Evolutionary conservation across 257 asterid genomes (phyloP).

Genomic region (Solanum pimpinellifolium): DNA sequence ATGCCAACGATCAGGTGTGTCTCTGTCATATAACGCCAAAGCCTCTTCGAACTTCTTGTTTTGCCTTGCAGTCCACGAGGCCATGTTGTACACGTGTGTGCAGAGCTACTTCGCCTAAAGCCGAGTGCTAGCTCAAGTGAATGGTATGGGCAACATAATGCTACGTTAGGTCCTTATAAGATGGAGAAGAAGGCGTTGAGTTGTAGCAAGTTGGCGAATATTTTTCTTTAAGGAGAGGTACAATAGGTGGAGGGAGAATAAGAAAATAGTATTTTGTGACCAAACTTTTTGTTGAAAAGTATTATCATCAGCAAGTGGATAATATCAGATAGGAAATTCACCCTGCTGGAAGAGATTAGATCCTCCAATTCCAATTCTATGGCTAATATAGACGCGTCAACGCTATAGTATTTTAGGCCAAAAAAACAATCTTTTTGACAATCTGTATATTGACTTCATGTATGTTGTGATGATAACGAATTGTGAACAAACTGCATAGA

Average conservation of each 20-base stretch:
- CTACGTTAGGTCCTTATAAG: not conserved
- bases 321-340: constrained; percentile 10
- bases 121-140: constrained; percentile 6
- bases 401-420: constrained; percentile 10
- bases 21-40: constrained; percentile 27
- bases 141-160: constrained; percentile 22
- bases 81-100: constrained; percentile 10
- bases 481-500: not conserved
- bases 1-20: constrained; percentile 38
- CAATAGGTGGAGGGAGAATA: constrained; percentile 8
- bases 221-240: not conserved
- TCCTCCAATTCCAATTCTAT: constrained; percentile 32
- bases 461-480: not conserved
- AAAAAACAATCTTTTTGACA: not conserved
- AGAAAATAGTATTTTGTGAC: constrained; percentile 1
- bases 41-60: constrained; percentile 45
- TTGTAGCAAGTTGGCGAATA: constrained; percentile 38
- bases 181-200: constrained; percentile 9
- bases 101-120: constrained; percentile 7
- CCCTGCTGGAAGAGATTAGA: constrained; percentile 55
- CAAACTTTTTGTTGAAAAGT: constrained; percentile 17
- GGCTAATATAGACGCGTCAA: constrained; percentile 27
- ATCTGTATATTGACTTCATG: too few relatives aligned
- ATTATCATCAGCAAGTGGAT: constrained; percentile 36
- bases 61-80: constrained; percentile 40